Evolutionary conservation across 1,284 basidiomycete species (phyloP).

Genomic region (Takashimella tepidaria): DNA sequence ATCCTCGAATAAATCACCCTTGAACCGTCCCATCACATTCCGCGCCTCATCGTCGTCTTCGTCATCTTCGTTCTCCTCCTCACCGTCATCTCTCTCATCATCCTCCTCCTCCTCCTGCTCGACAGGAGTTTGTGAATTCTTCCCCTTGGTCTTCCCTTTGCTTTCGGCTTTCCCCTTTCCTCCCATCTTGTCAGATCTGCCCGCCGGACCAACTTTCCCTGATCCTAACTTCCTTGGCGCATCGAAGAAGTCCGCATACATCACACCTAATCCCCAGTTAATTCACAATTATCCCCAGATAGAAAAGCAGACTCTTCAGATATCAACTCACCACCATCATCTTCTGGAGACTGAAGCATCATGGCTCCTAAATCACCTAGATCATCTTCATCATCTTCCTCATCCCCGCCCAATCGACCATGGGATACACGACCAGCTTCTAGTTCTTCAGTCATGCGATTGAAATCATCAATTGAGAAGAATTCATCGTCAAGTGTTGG

Average conservation of each 20-base stretch:
- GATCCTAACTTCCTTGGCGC: constrained; percentile 38
- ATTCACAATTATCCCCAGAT: too few relatives aligned
- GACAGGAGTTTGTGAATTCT: constrained; percentile 32
- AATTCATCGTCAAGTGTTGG: constrained; percentile 85
- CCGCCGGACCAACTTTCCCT: too few relatives aligned
- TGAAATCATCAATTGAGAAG: constrained; percentile 85
- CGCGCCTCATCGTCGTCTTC: constrained; percentile 32
- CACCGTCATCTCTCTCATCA: constrained; percentile 26
- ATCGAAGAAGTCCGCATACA: constrained; percentile 60
- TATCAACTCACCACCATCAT: constrained; percentile 38
- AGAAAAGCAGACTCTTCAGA: too few relatives aligned
- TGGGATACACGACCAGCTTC: constrained; percentile 63
- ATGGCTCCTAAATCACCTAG: constrained; percentile 46
- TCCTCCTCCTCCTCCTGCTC: constrained; percentile 34
- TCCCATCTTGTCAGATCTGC: constrained; percentile 27
- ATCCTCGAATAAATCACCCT: constrained; percentile 54
- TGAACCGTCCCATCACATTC: constrained; percentile 51
- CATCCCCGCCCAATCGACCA: constrained; percentile 55
- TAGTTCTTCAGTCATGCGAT: constrained; percentile 73
- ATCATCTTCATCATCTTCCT: constrained; percentile 53
- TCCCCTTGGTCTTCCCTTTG: constrained; percentile 47
- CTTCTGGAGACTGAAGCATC: constrained; percentile 44
- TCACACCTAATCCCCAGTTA: constrained; percentile 22
- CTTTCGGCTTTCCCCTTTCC: constrained; percentile 27
- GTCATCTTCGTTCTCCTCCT: constrained; percentile 20